Evolutionary conservation across 2,329 filamentous ascomycete genomes (phyloP).

Genomic region (Sordariomycetes sp.): DNA sequence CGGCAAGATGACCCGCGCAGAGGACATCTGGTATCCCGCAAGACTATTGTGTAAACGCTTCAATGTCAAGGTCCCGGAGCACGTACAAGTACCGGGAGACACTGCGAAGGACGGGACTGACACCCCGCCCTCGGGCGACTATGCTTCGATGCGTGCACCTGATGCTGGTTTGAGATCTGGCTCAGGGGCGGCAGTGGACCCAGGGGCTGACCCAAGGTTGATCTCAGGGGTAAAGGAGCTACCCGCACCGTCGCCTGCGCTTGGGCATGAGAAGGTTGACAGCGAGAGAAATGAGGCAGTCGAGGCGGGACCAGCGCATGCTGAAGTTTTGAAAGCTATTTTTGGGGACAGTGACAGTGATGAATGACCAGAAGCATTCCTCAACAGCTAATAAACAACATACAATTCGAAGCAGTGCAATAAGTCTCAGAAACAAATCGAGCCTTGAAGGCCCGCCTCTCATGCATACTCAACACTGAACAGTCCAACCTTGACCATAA

Average conservation of each 20-base stretch:
- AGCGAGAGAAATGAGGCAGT: conserved; percentile 53
- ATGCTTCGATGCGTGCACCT: not conserved
- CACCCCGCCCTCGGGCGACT: not conserved
- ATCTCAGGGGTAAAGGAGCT: conserved; percentile 6
- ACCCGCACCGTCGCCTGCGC: not conserved
- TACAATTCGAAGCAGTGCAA: no score
- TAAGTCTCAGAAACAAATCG: no score
- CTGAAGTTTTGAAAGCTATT: conserved; percentile 82
- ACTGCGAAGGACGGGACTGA: no score
- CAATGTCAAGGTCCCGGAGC: conserved; percentile 77
- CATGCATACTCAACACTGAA: no score
- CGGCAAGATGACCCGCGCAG: conserved; percentile 72
- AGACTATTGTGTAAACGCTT: conserved; percentile 90
- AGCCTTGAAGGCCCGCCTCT: no score
- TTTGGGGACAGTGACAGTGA: conserved; percentile 84
- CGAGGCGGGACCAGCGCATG: conserved; percentile 64
- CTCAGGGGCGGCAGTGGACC: no score
- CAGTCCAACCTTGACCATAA: no score
- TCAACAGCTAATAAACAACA: no score
- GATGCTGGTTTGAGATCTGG: not conserved
- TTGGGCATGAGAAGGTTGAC: conserved; percentile 8
- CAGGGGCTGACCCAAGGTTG: not conserved
- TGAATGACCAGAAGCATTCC: conserved; percentile 1
- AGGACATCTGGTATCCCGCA: conserved; percentile 66
- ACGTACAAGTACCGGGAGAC: no score